Percentiles rank a stretch among this genome's conserved stretches.
phyloP scores from a whole-genome alignment of 2,329 filamentous ascomycete species.

The Alternaria sp. region DNA sequence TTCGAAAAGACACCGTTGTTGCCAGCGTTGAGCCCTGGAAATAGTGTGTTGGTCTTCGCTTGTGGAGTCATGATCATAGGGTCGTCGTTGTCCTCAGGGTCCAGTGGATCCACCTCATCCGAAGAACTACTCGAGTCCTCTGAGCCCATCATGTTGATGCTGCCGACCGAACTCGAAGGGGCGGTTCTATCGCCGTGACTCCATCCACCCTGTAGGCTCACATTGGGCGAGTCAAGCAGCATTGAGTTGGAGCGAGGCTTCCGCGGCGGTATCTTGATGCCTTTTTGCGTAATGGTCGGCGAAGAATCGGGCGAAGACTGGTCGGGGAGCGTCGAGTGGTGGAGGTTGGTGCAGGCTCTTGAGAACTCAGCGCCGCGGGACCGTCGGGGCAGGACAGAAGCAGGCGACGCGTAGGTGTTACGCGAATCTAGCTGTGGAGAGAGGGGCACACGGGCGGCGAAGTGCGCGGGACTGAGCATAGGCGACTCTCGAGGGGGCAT shows the following conservation, averaged over 20 bases:
- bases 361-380: constrained; percentile 94
- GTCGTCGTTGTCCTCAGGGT: constrained; percentile 64
- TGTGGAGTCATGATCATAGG: constrained; percentile 85
- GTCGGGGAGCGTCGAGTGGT: constrained; percentile 93
- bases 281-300: constrained; percentile 78
- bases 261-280: constrained; percentile 66
- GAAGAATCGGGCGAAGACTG: constrained; percentile 89
- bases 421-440: constrained; percentile 87
- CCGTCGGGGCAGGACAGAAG: constrained; percentile 85
- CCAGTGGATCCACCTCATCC: constrained; percentile 62
- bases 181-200: constrained; percentile 59
- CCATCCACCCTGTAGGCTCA: constrained; percentile 68
- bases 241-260: constrained; percentile 54
- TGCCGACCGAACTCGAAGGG: constrained; percentile 79
- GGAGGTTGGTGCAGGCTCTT: constrained; percentile 88
- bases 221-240: constrained; percentile 70
- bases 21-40: constrained; percentile 42
- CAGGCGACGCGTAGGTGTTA: constrained; percentile 80
- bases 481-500: constrained; percentile 65
- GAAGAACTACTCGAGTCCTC: constrained; percentile 78
- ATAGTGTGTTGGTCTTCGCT: constrained; percentile 64
- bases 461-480: constrained; percentile 58
- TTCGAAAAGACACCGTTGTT: constrained; percentile 70
- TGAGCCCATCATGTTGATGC: constrained; percentile 78
- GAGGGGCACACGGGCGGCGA: constrained; percentile 70